Conservation (phyloP, 1,284 basidiomycete genomes). For the Lentinula novae-zelandiae region DNA sequence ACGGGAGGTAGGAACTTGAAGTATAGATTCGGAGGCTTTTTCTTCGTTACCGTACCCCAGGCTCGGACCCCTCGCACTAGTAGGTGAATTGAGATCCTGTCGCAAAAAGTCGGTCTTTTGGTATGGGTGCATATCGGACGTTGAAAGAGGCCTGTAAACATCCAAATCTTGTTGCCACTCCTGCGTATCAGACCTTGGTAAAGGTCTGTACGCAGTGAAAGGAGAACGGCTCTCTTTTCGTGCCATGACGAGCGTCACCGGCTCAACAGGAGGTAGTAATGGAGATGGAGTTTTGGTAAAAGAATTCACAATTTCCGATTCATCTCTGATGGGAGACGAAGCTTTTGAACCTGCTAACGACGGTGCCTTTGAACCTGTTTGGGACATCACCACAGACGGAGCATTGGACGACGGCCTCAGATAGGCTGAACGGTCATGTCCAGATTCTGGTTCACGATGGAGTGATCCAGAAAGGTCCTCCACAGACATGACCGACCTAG, state of each 20-base stretch:
- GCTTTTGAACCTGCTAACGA: neutral
- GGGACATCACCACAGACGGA: neutral
- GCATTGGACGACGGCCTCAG: neutral
- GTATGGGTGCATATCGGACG: neutral
- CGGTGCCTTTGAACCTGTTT: neutral
- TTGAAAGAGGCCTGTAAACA: neutral
- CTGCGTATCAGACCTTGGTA: neutral
- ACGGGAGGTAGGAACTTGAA: neutral
- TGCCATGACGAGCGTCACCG: neutral
- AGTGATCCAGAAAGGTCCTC: neutral
- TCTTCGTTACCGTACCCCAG: neutral
- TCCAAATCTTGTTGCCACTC: neutral
- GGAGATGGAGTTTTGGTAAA: neutral
- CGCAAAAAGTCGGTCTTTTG: neutral
- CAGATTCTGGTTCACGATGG: neutral
- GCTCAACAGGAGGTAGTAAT: neutral
- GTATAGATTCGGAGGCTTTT: neutral
- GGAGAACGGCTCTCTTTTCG: neutral
- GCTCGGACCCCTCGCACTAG: neutral
- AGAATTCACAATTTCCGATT: neutral
- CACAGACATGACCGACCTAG: neutral
- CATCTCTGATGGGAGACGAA: neutral
- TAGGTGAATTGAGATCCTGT: neutral
- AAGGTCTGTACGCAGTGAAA: neutral
- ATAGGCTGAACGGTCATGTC: neutral